Evolutionary conservation across 805 yeast species (phyloP), one percentile per base, ranked within the genome.

Genomic region (Kluyveromyces nonfermentans): DNA sequence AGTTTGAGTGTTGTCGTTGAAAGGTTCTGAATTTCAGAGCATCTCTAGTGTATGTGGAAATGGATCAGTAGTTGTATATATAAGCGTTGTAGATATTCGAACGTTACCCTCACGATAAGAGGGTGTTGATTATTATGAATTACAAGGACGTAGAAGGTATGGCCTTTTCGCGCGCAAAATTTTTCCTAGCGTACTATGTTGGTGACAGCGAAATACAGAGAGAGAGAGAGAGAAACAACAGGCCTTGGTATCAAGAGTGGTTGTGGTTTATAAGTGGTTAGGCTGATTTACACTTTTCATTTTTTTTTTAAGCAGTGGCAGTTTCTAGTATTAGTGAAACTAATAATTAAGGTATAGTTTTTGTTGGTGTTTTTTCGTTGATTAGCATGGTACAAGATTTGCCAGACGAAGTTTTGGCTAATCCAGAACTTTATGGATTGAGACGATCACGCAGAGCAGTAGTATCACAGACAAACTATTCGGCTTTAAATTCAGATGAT

Each of bases 361-460:
- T 25, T 25, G 12, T 25, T 14, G 30, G 4, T 25, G 4, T 25
- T 10, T 25, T 25, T 25, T 25, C 14, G 12, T 25, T 25, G 7
- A 25, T 14, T 10, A 25, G 5, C 15, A 38, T 38, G 41, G 41
- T 38, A 7, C 41, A 38, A 21, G 41, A 38, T 38, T 38, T 38
- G 20, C 71, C 73, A 12, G 72, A 69, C 35, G 88, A 80, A 46
- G 74, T 81, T 15, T 69, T 75, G 43, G 73, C 69, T 41, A 80
- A 84, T 59, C 94, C 95, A 1, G 94, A 83, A 57, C 69, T 85
- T n/a, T 85, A 85, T 53, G 95, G 95, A 1, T 69, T 85, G 43
- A 75, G 95, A 63, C 73, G 94, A 51, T 81, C 89, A 4, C 78
- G 79, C 35, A 70, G 93, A 54, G 77, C 82, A 8, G 69, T 79